These are phyloP conservation scores for Camillea tinctor DNA, from an alignment of 2,329 filamentous ascomycete species.

Conservation along the genomic window DNA sequence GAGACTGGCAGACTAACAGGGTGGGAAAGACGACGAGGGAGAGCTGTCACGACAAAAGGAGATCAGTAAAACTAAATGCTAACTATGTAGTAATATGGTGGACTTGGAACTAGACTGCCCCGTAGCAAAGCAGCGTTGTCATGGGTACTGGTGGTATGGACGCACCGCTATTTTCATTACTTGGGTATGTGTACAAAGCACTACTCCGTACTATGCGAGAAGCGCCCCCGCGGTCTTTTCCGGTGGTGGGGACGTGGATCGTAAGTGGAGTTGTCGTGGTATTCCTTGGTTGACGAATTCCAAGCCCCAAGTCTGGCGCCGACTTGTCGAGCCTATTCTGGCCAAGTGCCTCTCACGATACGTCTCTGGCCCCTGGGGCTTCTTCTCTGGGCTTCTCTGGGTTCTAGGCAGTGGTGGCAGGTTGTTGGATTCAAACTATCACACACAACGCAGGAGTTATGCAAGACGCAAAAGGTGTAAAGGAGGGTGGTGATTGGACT, in stretches of 20 bases:
- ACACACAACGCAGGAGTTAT: background rate
- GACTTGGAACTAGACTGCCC: background rate
- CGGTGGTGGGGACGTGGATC: conserved; percentile 12
- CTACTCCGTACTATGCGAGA: background rate
- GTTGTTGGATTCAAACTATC: no score
- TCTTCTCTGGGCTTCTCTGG: no score
- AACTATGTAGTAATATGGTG: background rate
- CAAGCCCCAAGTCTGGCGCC: background rate
- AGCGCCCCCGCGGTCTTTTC: conserved; percentile 3
- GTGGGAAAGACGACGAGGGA: background rate
- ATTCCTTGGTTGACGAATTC: background rate
- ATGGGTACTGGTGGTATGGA: background rate
- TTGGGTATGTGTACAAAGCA: background rate
- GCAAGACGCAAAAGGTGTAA: background rate
- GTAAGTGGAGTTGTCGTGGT: conserved; percentile 4
- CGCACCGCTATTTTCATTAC: conserved; percentile 16
- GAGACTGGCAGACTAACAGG: background rate
- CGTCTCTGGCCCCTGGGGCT: background rate
- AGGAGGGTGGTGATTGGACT: background rate
- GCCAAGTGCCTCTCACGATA: background rate
- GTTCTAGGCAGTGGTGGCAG: no score
- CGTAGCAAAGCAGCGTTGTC: background rate
- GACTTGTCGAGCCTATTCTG: background rate
- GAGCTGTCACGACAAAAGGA: background rate
- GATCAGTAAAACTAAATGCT: background rate